Conservation (phyloP, 768 basidiomycete species). For the Mycena epipterygia region DNA sequence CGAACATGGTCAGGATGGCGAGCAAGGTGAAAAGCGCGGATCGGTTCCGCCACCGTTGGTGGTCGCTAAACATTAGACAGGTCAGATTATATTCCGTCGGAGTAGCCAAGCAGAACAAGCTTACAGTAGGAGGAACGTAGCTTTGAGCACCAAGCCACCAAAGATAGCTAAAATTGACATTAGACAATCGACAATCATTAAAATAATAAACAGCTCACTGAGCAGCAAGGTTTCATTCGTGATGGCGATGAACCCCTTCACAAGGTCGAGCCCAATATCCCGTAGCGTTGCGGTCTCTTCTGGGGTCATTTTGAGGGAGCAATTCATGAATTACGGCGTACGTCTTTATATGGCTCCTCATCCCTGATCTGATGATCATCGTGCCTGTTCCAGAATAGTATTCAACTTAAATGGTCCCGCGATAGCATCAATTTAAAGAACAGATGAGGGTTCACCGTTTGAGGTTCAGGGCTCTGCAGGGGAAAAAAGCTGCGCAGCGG, state of each 20-base stretch:
- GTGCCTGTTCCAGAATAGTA: too few species aligned
- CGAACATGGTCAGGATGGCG: conserved; percentile 30
- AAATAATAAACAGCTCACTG: background rate
- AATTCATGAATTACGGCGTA: too few species aligned
- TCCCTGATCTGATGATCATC: too few species aligned
- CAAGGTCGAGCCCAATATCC: conserved; percentile 9
- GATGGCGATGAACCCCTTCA: conserved; percentile 12
- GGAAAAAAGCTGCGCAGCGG: too few species aligned
- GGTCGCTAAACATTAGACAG: background rate
- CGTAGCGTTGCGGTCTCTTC: conserved; percentile 12
- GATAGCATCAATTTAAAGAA: too few species aligned
- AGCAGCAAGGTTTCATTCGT: conserved; percentile 21
- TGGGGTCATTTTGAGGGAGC: conserved; percentile 19
- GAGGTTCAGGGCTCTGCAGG: too few species aligned
- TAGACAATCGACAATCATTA: background rate
- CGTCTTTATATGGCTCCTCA: too few species aligned
- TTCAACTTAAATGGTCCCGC: too few species aligned
- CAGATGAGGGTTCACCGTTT: too few species aligned
- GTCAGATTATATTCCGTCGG: background rate
- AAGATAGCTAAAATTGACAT: conserved; percentile 1
- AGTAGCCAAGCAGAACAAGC: background rate
- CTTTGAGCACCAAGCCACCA: conserved; percentile 14
- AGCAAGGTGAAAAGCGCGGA: background rate
- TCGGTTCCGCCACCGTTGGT: background rate
- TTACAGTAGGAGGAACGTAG: conserved; percentile 1